phyloP scores from a whole-genome alignment of 306 rosid species.

The Dryas alaskensis region DNA sequence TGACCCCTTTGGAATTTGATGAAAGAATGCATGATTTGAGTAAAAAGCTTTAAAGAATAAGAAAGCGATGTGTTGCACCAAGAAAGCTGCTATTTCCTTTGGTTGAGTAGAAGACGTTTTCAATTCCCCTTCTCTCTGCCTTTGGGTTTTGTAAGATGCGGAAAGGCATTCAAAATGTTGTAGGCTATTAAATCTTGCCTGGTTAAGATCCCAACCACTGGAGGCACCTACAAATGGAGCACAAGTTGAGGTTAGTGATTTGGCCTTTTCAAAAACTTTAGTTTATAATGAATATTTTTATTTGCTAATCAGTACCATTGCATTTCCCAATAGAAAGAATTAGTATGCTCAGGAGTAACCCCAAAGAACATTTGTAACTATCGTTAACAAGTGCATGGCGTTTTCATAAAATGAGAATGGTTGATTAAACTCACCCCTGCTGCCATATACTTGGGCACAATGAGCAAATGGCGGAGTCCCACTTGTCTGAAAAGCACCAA shows the following conservation, averaged over 20 bases:
- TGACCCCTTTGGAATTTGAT: slow-evolving; percentile 32
- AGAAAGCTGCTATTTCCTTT: slow-evolving; percentile 31
- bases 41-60: slow-evolving; percentile 18
- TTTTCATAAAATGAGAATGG: not conserved
- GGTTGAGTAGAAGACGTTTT: slow-evolving; percentile 24
- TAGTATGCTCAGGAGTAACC: not conserved
- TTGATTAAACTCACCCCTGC: slow-evolving; percentile 58
- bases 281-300: not conserved
- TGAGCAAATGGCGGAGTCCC: slow-evolving; percentile 84
- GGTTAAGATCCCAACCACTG: slow-evolving; percentile 80
- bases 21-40: slow-evolving; percentile 39
- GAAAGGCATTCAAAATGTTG: slow-evolving; percentile 73
- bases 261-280: not conserved
- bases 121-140: slow-evolving; percentile 45
- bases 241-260: slow-evolving; percentile 39
- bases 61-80: slow-evolving; percentile 19
- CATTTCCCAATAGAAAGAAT: not conserved
- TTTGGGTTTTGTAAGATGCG: slow-evolving; percentile 54
- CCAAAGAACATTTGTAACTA: not conserved
- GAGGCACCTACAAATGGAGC: slow-evolving; percentile 53
- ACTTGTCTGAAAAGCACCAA: slow-evolving; percentile 82
- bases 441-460: slow-evolving; percentile 72
- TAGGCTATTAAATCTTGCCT: slow-evolving; percentile 74
- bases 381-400: not conserved
- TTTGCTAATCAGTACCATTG: no score